Percentiles rank a stretch among this genome's conserved stretches.
Evolutionary conservation across 2,329 filamentous ascomycete genomes (phyloP).

Genomic region (Aspergillus sp.): DNA sequence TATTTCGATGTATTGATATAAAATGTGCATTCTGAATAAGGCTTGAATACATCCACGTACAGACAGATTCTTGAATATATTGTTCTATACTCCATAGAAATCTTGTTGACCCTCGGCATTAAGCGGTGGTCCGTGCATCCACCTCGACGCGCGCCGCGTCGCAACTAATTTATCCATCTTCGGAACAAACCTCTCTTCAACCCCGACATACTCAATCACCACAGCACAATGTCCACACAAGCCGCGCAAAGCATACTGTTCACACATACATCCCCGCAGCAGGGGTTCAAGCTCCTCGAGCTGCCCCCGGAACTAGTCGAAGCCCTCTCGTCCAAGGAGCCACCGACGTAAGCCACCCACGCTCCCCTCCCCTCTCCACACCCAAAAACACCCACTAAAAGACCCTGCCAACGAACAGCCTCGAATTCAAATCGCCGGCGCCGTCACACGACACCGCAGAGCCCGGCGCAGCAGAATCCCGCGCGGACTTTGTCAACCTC

Average conservation of each 20-base stretch:
- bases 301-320: slow-evolving; percentile 58
- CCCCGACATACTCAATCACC: neutral
- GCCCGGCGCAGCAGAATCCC: slow-evolving; percentile 16
- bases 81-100: no score
- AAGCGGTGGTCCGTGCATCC: slow-evolving; percentile 34
- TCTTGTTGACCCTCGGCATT: slow-evolving; percentile 17
- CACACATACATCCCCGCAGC: slow-evolving; percentile 44
- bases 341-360: slow-evolving; percentile 31
- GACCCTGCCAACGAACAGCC: slow-evolving; percentile 22
- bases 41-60: no score
- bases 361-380: neutral
- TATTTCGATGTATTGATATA: slow-evolving; percentile 6
- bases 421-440: slow-evolving; percentile 44
- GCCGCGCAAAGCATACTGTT: slow-evolving; percentile 36
- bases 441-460: slow-evolving; percentile 18
- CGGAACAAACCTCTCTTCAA: neutral
- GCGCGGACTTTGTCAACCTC: slow-evolving; percentile 52
- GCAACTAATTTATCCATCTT: slow-evolving; percentile 1
- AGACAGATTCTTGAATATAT: no score
- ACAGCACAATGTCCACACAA: slow-evolving; percentile 39
- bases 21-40: no score
- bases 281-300: slow-evolving; percentile 60
- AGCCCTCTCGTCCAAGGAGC: slow-evolving; percentile 50
- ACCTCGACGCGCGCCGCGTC: slow-evolving; percentile 21
- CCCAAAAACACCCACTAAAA: neutral